Conservation (phyloP, 108 stramenopile species). For the Pseudonitzschia pungens region DNA sequence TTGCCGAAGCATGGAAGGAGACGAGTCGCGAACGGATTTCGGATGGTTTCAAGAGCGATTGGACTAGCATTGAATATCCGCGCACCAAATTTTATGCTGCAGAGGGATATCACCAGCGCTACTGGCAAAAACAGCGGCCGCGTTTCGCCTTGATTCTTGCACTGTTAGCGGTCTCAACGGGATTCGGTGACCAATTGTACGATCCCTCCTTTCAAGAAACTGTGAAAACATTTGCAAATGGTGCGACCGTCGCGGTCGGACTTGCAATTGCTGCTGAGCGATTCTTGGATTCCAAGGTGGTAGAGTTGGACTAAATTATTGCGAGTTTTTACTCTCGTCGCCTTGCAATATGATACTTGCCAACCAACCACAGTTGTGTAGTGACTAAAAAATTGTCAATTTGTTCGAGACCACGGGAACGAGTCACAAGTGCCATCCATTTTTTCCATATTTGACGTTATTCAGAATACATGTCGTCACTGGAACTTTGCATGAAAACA, state of each 20-base stretch:
- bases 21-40: slow-evolving; percentile 18
- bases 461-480: too few relatives aligned
- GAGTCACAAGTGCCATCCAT: too few relatives aligned
- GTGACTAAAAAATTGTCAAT: too few relatives aligned
- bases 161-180: slow-evolving; percentile 46
- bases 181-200: slow-evolving; percentile 30
- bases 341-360: not conserved
- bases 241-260: slow-evolving; percentile 20
- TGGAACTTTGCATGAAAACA: not conserved
- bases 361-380: not conserved
- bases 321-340: not conserved
- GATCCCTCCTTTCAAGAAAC: slow-evolving; percentile 16
- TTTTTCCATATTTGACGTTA: too few relatives aligned
- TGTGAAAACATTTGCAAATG: slow-evolving; percentile 39
- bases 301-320: slow-evolving; percentile 23
- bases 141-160: slow-evolving; percentile 40
- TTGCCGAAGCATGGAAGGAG: slow-evolving; percentile 27
- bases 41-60: slow-evolving; percentile 43
- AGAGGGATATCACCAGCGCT: slow-evolving; percentile 80
- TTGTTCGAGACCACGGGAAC: too few relatives aligned
- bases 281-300: slow-evolving; percentile 49
- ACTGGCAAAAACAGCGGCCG: slow-evolving; percentile 76
- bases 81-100: slow-evolving; percentile 61
- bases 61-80: slow-evolving; percentile 55
- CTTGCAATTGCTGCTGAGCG: slow-evolving; percentile 36